Conservation (phyloP, 2,329 filamentous ascomycete species). For the Penicillium sp. region DNA sequence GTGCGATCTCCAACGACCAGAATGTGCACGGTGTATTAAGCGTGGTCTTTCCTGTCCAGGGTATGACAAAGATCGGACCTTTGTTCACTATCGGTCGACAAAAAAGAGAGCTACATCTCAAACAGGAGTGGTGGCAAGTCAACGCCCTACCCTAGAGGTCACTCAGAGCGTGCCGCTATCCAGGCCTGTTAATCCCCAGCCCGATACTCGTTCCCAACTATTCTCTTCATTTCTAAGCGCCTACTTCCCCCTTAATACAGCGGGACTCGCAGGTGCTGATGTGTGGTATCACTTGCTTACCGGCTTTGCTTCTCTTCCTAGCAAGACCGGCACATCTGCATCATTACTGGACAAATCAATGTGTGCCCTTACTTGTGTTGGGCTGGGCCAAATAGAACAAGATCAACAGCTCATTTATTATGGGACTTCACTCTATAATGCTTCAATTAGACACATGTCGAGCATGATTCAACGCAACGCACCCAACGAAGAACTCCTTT, state of each 20-base stretch:
- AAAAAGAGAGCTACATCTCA: not conserved
- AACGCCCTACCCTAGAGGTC: not conserved
- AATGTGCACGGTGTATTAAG: not conserved
- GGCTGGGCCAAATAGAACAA: not conserved
- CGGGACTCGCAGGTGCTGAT: not conserved
- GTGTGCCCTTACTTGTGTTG: conserved; percentile 1
- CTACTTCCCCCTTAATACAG: not conserved
- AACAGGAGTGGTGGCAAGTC: not conserved
- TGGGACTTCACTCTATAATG: not conserved
- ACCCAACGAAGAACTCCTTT: conserved; percentile 1
- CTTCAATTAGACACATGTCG: not conserved
- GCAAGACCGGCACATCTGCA: not conserved
- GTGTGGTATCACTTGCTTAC: not conserved
- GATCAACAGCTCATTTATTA: conserved; percentile 1
- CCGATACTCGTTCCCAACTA: not conserved
- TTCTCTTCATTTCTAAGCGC: not conserved
- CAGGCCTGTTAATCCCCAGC: not conserved
- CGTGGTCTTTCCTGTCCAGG: not conserved
- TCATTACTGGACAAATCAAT: not conserved
- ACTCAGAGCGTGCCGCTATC: not conserved
- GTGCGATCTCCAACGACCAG: not conserved
- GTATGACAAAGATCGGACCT: not conserved
- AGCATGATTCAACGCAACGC: not conserved
- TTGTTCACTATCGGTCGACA: not conserved
- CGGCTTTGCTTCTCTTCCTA: not conserved